phyloP scores from a whole-genome alignment of 352 stramenopile genomes.

The Globisporangium paddicum region DNA sequence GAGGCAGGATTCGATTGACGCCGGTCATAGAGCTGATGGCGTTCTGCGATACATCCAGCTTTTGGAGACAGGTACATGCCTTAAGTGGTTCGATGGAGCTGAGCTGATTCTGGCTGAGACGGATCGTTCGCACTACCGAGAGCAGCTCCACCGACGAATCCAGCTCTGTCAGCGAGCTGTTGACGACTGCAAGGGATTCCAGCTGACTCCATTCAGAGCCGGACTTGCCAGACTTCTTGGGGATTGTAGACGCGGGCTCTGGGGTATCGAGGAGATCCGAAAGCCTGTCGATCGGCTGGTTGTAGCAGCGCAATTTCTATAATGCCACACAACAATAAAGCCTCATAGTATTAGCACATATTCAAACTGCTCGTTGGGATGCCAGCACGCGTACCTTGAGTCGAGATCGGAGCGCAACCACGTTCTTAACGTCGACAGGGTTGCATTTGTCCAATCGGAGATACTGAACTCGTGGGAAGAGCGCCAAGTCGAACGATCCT shows the following conservation, averaged over 20 bases:
- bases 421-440: constrained; percentile 3
- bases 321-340: too few relatives aligned
- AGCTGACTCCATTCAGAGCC: constrained; percentile 12
- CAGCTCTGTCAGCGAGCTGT: constrained; percentile 10
- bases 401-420: constrained; percentile 5
- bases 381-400: constrained; percentile 13
- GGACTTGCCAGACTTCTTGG: neutral
- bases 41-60: constrained; percentile 14
- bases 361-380: too few relatives aligned
- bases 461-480: constrained; percentile 17
- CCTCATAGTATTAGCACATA: too few relatives aligned
- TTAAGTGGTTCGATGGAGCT: constrained; percentile 3
- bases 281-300: neutral
- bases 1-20: constrained; percentile 5
- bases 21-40: constrained; percentile 11
- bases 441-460: constrained; percentile 10
- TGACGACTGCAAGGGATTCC: constrained; percentile 14
- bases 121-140: constrained; percentile 7
- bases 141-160: constrained; percentile 14
- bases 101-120: constrained; percentile 13
- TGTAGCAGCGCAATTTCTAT: constrained; percentile 16
- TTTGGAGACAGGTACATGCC: constrained; percentile 3
- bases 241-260: neutral
- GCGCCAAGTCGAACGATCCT: constrained; percentile 13
- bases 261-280: constrained; percentile 2